Conservation (phyloP, 140 eudicot species). For the Erigeron philadelphicus region DNA sequence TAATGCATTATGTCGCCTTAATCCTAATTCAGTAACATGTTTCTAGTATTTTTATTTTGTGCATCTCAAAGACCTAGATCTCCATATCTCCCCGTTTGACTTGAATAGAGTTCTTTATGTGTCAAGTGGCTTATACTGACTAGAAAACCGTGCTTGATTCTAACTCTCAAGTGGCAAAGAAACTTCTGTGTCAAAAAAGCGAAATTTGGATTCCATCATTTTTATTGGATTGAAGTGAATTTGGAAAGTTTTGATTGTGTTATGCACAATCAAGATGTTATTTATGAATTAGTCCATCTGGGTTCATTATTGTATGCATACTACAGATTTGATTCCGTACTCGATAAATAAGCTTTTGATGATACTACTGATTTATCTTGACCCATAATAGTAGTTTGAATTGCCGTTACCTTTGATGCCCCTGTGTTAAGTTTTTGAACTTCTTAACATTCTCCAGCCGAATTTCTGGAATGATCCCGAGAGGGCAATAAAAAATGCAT, state of each 20-base stretch:
- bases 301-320: too few relatives aligned
- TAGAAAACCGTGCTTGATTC: neutral
- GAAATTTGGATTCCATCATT: neutral
- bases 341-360: too few relatives aligned
- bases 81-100: neutral
- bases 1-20: neutral
- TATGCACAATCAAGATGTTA: too few relatives aligned
- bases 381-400: neutral
- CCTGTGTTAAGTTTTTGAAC: neutral
- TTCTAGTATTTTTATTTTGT: slow-evolving; percentile 7
- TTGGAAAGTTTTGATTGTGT: neutral
- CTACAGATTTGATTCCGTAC: too few relatives aligned
- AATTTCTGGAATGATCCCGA: slow-evolving; percentile 62
- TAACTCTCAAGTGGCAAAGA: neutral
- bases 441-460: slow-evolving; percentile 40
- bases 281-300: too few relatives aligned
- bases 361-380: slow-evolving; percentile 8
- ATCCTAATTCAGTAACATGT: neutral
- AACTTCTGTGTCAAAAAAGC: neutral
- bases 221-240: neutral
- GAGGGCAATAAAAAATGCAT: slow-evolving; percentile 58
- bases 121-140: slow-evolving; percentile 7
- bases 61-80: slow-evolving; percentile 24
- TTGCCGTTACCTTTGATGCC: too few relatives aligned
- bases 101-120: neutral